Base-by-base conservation (phyloP, 352 stramenopile species). In the Pythium guiyangense region DNA sequence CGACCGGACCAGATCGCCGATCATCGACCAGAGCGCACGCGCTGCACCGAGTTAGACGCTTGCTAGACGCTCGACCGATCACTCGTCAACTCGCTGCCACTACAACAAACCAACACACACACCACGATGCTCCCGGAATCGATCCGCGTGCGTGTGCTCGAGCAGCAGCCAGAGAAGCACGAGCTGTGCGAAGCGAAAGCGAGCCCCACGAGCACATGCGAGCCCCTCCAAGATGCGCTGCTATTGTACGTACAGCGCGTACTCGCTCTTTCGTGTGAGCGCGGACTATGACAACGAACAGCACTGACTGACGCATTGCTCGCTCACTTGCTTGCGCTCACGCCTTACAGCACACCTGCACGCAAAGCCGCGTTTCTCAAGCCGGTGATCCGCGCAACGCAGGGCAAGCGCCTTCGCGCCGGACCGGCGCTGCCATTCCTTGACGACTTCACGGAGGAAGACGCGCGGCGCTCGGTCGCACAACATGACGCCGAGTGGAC, bases 381-480 rank as follows among this genome's bases (percentile, higher is more conserved):
- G 9, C 52, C 59, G 6, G 54, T 59, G 6, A 22, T 48, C 20
- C 56, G 61, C 17, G 51, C 47, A 26, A 10, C 45, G 15, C 35
- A 66, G 35, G 53, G 47, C 49, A 60, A 71, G 44, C 52, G 37
- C n/a, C 17, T 53, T 18, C 67, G 67, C 22, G 54, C 27, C 4
- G 67, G 64, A 0, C 67, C 67, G 15, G 18, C 18, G 22, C 62
- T 73, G 25, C 67, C 67, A 54, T 75, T 75, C 49, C 43, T 75
- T 22, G 57, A 65, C 29, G 64, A 75, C 45, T 67, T 75, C 39
- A 62, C 64, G 18, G 20, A 27, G 3, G 61, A 70, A 26, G 55
- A 74, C 27, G 67, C 50, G 27, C 27, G 49, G 8, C 42, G 48
- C 12, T 65, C 63, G 35, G 25, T 74, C 20, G 59, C 54, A 6